Evolutionary conservation across 2,329 filamentous ascomycete species (phyloP), one percentile per base, ranked within the genome.

Genomic region (Ophiognomonia clavigignenti-juglandacearum): DNA sequence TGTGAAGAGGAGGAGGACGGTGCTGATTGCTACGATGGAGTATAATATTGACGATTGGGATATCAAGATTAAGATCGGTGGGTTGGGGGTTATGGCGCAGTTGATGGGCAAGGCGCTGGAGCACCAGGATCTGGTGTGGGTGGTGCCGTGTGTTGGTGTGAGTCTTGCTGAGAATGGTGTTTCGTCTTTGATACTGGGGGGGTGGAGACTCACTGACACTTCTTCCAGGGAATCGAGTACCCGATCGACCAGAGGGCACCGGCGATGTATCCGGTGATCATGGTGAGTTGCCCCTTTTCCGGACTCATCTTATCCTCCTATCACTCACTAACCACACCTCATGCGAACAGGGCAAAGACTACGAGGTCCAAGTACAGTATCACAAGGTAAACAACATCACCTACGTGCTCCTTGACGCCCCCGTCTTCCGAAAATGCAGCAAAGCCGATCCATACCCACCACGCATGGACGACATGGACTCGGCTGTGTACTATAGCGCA

Each of bases 51-150:
- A 82, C 47, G 82, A 86, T 58, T 85, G 82, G 78, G 72, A 65
- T 4, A 82, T 86, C 64, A 85, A 83, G 63, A 81, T 86, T 64
- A 86, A 86, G 65, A 86, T 86, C 39, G 82, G 82, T 50, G 82
- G 82, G 51, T 69, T 86, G 5, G 82, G 82, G 60, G 82, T 85
- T 51, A 86, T 86, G 82, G 81, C 82, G 26, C 78, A 83, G 55
- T 65, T 85, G 2, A 86, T 85, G 82, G 78, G 78, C n/a, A 82
- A 82, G 58, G 77, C 81, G 44, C 72, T 86, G 10, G 69, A 75
- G 4, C 80, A 85, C 53, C 75, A 84, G 55, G 75, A 85, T 58
- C 68, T 86, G 1, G 76, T 86, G 52, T 86, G 77, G 77, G 75
- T 81, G n/a, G 71, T 80, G 24, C 77, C 77, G 14, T 77, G 75